Evolutionary conservation across 257 asterid genomes (phyloP), one percentile per base, ranked within the genome.

Genomic region (Apocynum venetum): DNA sequence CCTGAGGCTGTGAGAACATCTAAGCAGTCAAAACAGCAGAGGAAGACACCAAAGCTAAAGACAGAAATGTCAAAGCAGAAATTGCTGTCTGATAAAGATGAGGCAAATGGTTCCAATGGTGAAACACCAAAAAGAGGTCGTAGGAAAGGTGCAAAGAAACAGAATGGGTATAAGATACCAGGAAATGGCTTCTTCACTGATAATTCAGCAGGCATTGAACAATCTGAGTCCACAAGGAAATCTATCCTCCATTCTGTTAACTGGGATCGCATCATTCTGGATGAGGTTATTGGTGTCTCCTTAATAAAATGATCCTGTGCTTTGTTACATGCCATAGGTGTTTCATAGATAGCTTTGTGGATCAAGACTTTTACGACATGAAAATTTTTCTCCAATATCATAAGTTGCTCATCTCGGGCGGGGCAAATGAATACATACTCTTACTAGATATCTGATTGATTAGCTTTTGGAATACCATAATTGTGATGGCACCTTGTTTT

Each of bases 191-290:
- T n/a, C 64, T 53, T 75, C 41, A 36, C 40, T 72, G 88, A 83
- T 77, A 73, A 77, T 81, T 66, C 79, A 74, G 87, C 71, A 59
- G 83, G 65, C 52, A 67, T 44, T 67, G 91, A 85, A 60, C 77
- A 53, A 52, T 20, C 81, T 63, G 75, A 87, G 10, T 69, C 90
- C 61, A 61, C 49, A 60, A 85, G 80, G 65, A 88, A 84, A 84
- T 90, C 98, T 79, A 77, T 89, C 82, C 86, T 95, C 85, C 98
- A 95, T 84, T 88, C 89, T 41, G 87, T 92, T 81, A 82, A 79
- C 53, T 95, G 98, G 98, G 85, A 92, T 71, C 97, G 98, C 19
- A 78, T 95, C 74, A 84, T 95, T 73, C 84, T 95, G 89, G 98
- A 95, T 83, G 98, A 95, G 91, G 98, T 94, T 70, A 84, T 75